A percentile compares a stretch with the other conserved stretches of the same genome.
These are phyloP conservation scores for Malus hybrid DNA, from an alignment of 331 rosid species.

Conservation along the genomic window DNA sequence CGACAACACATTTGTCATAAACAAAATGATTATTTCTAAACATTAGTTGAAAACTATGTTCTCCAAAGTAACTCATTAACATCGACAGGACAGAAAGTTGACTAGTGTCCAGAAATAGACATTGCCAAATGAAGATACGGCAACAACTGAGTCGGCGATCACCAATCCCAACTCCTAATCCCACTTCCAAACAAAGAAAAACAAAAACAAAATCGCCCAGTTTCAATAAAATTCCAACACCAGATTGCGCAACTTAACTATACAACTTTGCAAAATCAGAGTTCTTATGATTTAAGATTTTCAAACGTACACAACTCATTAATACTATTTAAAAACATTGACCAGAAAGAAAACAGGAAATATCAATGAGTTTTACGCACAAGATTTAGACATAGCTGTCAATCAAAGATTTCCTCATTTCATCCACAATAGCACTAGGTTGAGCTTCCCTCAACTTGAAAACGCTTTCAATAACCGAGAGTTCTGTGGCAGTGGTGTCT, in stretches of 20 bases:
- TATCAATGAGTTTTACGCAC: not conserved
- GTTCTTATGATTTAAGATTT: not conserved
- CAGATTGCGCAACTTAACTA: not conserved
- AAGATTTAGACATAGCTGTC: conserved; percentile 57
- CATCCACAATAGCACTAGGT: conserved; percentile 71
- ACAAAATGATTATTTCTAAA: not conserved
- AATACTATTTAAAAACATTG: not conserved
- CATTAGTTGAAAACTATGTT: not conserved
- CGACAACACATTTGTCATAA: not conserved
- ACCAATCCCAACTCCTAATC: no score
- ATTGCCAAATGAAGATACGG: no score
- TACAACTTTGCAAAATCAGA: not conserved
- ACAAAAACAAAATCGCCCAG: not conserved
- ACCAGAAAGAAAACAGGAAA: not conserved
- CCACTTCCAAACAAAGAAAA: not conserved
- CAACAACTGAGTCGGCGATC: no score
- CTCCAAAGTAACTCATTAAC: not conserved
- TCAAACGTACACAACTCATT: not conserved
- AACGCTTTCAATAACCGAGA: conserved; percentile 69
- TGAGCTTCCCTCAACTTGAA: conserved; percentile 89
- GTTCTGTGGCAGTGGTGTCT: conserved; percentile 85
- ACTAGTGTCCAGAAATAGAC: not conserved
- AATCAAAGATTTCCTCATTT: conserved; percentile 78
- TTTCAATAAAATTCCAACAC: not conserved
- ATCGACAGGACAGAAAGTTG: not conserved